Evolutionary conservation across 495 filamentous ascomycete genomes (phyloP), one percentile per base, ranked within the genome.

Genomic region (Astrothelium macrocarpum): DNA sequence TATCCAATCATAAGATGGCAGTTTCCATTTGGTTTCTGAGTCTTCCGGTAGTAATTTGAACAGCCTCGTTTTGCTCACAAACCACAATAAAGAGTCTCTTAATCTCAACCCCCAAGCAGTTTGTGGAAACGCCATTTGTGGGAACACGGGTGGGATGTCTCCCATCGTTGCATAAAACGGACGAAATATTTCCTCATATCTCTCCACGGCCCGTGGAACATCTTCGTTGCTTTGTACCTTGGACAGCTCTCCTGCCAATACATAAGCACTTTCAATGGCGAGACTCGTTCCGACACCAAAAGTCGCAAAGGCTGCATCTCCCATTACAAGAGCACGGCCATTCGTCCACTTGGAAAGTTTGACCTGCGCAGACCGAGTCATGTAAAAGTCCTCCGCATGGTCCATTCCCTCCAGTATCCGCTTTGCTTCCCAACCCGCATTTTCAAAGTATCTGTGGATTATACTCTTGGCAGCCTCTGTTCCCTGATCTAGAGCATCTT

Each of bases 191-290:
- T 59, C 43, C 58, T 67, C 65, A 29, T 64, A 67, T 32, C 32
- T 28, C 58, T 64, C 39, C 62, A 64, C 7, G 14, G 65, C 65
- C 11, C 20, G 23, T 31, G 16, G 32, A 34, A 58, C 10, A 18
- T 67, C 61, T 10, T 56, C 29, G 49, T 25, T 64, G 23, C 58
- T 53, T 12, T 20, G 53, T n/a, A 62, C 14, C 36, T 64, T 62
- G n/a, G 68, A 58, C 11, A 71, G 46, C 62, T 68, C 68, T 25
- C 68, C 68, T 2, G 68, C 66, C 2, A 71, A 64, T 3, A 67
- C 59, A 32, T 71, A 71, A 26, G 58, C 63, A 43, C 64, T 62
- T n/a, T 59, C 59, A 42, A 71, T 69, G 5, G 66, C 68, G 11
- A 67, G 53, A 59, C 31, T 64, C n/a, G 68, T 68, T 12, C 68